A percentile compares a stretch with the other conserved stretches of the same genome.
These are phyloP conservation scores for Hippophae rhamnoides DNA, from an alignment of 306 rosid species.

Conservation along the genomic window DNA sequence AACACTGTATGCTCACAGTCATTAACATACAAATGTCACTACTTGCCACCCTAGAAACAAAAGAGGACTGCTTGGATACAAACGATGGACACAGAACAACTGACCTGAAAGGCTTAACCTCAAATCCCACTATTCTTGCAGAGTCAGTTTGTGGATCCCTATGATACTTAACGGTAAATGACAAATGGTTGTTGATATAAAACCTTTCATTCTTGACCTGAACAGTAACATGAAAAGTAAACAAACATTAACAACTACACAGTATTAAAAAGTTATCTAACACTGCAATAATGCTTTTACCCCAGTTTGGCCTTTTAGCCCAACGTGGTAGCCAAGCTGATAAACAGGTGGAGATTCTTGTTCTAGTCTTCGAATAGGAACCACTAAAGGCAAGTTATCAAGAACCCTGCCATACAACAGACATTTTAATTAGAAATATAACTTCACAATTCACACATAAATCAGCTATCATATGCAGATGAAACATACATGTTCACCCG, in stretches of 20 bases:
- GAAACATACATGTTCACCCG: constrained; percentile 80
- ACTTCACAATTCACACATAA: not conserved
- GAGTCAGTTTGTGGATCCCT: constrained; percentile 61
- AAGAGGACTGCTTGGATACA: too few species aligned
- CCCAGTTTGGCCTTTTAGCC: constrained; percentile 84
- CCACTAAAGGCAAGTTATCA: constrained; percentile 88
- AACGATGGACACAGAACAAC: not conserved
- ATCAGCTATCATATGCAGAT: not conserved
- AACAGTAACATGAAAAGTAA: constrained; percentile 19
- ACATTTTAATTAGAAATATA: constrained; percentile 3
- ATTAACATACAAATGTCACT: constrained; percentile 20
- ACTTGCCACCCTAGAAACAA: constrained; percentile 5
- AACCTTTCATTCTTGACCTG: constrained; percentile 81
- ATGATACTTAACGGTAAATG: constrained; percentile 83
- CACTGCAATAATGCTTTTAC: constrained; percentile 32
- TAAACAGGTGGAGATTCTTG: constrained; percentile 65
- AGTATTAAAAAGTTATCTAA: constrained; percentile 10
- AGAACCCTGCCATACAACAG: constrained; percentile 59
- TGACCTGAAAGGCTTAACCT: constrained; percentile 90
- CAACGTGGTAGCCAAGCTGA: constrained; percentile 84
- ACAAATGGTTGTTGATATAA: constrained; percentile 87
- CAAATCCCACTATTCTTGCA: constrained; percentile 94
- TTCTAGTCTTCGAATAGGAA: constrained; percentile 60
- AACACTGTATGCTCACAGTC: constrained; percentile 37
- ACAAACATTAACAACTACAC: constrained; percentile 2